Base-by-base conservation (phyloP, 192 early-diverging fungal species). In the Coemansia sp. region DNA sequence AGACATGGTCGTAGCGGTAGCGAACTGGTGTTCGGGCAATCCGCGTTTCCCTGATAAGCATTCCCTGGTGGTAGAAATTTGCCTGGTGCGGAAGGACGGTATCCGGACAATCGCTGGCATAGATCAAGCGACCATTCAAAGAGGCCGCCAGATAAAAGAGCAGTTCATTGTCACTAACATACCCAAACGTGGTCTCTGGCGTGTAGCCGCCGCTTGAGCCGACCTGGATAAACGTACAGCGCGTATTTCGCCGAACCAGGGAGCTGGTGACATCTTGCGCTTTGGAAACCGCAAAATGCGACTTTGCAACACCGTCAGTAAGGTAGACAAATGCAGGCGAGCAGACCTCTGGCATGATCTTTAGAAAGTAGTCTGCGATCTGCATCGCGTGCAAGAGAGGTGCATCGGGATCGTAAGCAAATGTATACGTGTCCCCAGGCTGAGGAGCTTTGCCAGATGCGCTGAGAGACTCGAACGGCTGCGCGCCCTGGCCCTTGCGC, bases 291-390 rank as follows among this genome's bases (percentile, higher is more conserved):
- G 85, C 66, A 20, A 87, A 78, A 65, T 88, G 90, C 9, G 89
- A 91, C 54, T 89, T 87, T 31, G 89, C 82, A 22, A 91, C 87
- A 53, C 89, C 90, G 60, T 92, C 91, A 0, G 88, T 89, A 29
- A 92, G 67, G 15, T 86, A 64, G 2, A 89, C 82, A 44, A 92
- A 69, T 33, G 67, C 74, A 11, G 82, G 66, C 40, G 82, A 69
- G 57, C 77, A 83, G 11, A 75, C 54, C 33, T 71, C 78, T 11
- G 82, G 82, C 74, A 83, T 74, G 25, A 81, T 50, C 47, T 65
- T 67, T 13, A 83, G 44, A 30, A 73, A 71, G 50, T 83, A 83
- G 48, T 83, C 82, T 30, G 66, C 82, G 17, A 81, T 74, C 47
- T 83, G 76, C 54, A 83, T 31, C 6, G 66, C 57, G 28, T 81